phyloP scores from a whole-genome alignment of 2,329 filamentous ascomycete species.

The Calonectria crousiana region DNA sequence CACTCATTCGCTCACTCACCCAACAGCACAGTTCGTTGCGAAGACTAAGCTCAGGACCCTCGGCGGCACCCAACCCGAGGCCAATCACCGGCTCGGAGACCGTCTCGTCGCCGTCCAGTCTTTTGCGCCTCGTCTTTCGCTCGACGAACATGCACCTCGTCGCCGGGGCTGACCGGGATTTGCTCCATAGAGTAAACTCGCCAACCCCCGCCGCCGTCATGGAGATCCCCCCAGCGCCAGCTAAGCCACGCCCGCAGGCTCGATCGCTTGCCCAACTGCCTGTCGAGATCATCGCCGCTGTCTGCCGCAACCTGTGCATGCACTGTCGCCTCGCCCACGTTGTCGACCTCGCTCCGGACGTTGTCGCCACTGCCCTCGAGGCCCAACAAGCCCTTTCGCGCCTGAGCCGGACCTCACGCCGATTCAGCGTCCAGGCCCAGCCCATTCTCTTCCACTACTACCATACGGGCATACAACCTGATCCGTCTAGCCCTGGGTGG shows the following conservation, averaged over 20 bases:
- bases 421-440: constrained; percentile 36
- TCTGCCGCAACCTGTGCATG: constrained; percentile 42
- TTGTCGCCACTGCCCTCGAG: constrained; percentile 37
- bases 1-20: constrained; percentile 5
- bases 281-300: constrained; percentile 42
- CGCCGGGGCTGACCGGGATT: constrained; percentile 38
- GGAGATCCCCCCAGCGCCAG: constrained; percentile 5
- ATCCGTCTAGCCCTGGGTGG: constrained; percentile 28
- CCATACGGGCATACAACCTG: constrained; percentile 37
- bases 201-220: constrained; percentile 15
- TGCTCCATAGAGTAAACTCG: constrained; percentile 33
- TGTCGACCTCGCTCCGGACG: constrained; percentile 40
- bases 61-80: constrained; percentile 23
- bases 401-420: constrained; percentile 42
- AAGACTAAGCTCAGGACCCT: constrained; percentile 17
- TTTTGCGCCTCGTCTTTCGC: background rate
- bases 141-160: constrained; percentile 38
- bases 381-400: constrained; percentile 43
- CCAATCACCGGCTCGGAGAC: constrained; percentile 23
- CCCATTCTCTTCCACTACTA: constrained; percentile 44
- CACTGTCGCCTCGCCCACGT: constrained; percentile 42
- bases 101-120: constrained; percentile 14
- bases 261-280: constrained; percentile 38
- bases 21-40: constrained; percentile 8
- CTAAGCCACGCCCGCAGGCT: constrained; percentile 23